These are phyloP conservation scores for Wickerhamomyces bisporus DNA, from an alignment of 805 yeast species.

Conservation along the genomic window DNA sequence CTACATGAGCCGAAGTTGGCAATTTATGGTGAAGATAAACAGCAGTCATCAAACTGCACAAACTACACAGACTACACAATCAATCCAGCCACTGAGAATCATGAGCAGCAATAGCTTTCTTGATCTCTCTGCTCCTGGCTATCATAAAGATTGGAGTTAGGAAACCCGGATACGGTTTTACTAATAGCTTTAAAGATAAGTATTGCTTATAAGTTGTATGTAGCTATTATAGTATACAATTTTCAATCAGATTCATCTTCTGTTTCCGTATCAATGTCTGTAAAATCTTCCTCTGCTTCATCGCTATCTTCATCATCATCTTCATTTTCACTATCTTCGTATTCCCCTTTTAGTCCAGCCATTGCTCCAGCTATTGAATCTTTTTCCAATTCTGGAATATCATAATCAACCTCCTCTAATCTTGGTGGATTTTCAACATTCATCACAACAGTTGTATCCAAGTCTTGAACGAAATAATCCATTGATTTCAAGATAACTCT, in stretches of 20 bases:
- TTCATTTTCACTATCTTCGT: slow-evolving; percentile 37
- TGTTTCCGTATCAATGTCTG: slow-evolving; percentile 60
- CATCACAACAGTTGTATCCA: slow-evolving; percentile 66
- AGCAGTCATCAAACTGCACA: no score
- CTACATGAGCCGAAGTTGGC: no score
- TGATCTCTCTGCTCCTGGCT: no score
- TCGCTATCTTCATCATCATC: slow-evolving; percentile 39
- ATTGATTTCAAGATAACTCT: slow-evolving; percentile 66
- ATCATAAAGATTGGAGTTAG: no score
- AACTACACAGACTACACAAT: no score
- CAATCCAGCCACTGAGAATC: no score
- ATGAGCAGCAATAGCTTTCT: no score
- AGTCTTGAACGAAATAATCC: slow-evolving; percentile 77
- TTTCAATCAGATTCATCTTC: slow-evolving; percentile 49
- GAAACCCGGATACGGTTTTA: no score
- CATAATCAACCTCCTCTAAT: slow-evolving; percentile 44
- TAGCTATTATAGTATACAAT: no score
- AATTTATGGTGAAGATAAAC: no score
- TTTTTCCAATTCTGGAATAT: slow-evolving; percentile 56
- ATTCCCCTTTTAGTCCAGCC: slow-evolving; percentile 61
- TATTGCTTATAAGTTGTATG: no score
- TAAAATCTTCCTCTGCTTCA: slow-evolving; percentile 35
- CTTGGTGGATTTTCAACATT: slow-evolving; percentile 58
- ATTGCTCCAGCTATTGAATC: slow-evolving; percentile 72
- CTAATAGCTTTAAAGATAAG: no score